Percentiles rank a stretch among this genome's conserved stretches.
Evolutionary conservation across 2,329 filamentous ascomycete species (phyloP).

Genomic region (Colletotrichum sp.): DNA sequence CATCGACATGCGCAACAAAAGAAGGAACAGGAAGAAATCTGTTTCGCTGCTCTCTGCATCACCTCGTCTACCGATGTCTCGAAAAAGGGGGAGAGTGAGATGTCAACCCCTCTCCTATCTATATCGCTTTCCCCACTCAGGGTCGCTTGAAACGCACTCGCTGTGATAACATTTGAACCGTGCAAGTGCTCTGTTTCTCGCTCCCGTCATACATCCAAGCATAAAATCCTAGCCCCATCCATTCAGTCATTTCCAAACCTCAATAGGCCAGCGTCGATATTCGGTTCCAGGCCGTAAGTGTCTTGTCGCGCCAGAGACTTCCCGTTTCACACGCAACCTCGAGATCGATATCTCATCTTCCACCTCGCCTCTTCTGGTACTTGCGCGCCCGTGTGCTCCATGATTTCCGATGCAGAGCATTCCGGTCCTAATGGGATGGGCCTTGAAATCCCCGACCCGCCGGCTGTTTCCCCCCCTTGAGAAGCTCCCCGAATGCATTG

Average conservation of each 20-base stretch:
- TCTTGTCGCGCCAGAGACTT: neutral
- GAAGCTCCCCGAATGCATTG: slow-evolving; percentile 63
- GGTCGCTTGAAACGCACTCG: neutral
- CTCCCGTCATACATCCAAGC: neutral
- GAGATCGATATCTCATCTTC: neutral
- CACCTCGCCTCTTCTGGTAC: neutral
- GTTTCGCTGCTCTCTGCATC: neutral
- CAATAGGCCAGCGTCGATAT: neutral
- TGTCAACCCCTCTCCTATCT: neutral
- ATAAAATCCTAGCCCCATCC: neutral
- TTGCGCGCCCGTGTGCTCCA: neutral
- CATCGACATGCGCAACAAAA: neutral
- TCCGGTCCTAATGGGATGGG: slow-evolving; percentile 25
- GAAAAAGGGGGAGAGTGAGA: neutral
- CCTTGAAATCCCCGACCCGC: slow-evolving; percentile 34
- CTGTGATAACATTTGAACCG: neutral
- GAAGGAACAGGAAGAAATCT: neutral
- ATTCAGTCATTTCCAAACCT: neutral
- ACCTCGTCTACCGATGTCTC: neutral
- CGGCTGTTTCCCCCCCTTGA: slow-evolving; percentile 47
- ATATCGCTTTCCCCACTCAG: neutral
- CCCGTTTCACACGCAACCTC: neutral
- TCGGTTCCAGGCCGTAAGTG: neutral
- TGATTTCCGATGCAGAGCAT: neutral
- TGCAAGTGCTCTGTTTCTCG: neutral